These are phyloP conservation scores for Marasmius oreades DNA, from an alignment of 1,284 basidiomycete genomes.

Conservation along the genomic window DNA sequence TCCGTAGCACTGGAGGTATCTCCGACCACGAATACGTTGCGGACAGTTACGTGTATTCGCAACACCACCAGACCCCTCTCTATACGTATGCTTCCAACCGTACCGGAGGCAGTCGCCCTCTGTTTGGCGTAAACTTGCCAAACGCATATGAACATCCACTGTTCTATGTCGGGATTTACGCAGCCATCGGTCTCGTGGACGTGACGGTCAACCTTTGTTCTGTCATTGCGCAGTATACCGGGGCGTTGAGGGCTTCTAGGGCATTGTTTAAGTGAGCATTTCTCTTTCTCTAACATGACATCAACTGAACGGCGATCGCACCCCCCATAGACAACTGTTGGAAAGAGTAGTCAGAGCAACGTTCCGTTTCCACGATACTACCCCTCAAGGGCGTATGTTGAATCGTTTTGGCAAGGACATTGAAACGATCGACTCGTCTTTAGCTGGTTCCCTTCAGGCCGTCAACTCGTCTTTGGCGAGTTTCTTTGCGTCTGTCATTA, in stretches of 20 bases:
- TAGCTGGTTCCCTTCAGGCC: slow-evolving; percentile 67
- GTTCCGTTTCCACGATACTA: slow-evolving; percentile 41
- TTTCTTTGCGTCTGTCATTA: slow-evolving; percentile 67
- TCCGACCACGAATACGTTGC: slow-evolving; percentile 37
- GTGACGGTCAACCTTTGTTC: slow-evolving; percentile 44
- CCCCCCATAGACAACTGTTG: slow-evolving; percentile 38
- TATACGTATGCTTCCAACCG: slow-evolving; percentile 19
- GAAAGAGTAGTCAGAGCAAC: slow-evolving; percentile 60
- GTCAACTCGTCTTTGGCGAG: slow-evolving; percentile 73
- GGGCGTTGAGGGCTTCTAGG: slow-evolving; percentile 56
- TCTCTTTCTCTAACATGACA: slow-evolving; percentile 6
- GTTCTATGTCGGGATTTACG: slow-evolving; percentile 64
- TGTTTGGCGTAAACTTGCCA: slow-evolving; percentile 29
- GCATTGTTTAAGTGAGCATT: slow-evolving; percentile 57
- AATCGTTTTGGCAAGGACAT: slow-evolving; percentile 76
- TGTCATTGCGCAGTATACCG: slow-evolving; percentile 54
- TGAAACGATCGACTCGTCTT: slow-evolving; percentile 70
- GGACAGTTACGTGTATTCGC: slow-evolving; percentile 36
- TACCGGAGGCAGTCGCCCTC: slow-evolving; percentile 14
- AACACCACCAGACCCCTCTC: slow-evolving; percentile 23
- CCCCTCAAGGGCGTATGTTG: slow-evolving; percentile 55
- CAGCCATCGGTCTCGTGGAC: slow-evolving; percentile 47
- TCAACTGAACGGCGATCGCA: neutral
- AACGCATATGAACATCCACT: slow-evolving; percentile 51
- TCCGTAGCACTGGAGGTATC: too few relatives aligned